Conservation (phyloP, 768 basidiomycete species). For the Hygrophorus russula region DNA sequence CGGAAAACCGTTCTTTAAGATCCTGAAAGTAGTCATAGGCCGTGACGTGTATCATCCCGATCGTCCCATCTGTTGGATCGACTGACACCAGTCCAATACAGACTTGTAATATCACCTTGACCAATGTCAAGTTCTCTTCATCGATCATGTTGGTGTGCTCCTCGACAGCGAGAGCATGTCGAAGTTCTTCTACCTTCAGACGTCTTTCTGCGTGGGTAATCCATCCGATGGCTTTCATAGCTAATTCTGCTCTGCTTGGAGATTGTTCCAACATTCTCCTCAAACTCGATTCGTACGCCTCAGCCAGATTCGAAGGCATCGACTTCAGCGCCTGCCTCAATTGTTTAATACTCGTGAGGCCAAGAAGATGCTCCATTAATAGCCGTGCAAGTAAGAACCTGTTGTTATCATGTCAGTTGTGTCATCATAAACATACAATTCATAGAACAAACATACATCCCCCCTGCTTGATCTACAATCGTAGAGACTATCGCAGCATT, state of each 20-base stretch:
- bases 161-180: slow-evolving; percentile 8
- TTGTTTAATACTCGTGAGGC: slow-evolving; percentile 6
- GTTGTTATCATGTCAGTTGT: neutral
- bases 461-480: slow-evolving; percentile 6
- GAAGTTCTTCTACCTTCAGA: slow-evolving; percentile 4
- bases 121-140: slow-evolving; percentile 4
- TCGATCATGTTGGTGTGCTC: slow-evolving; percentile 5
- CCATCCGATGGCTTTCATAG: slow-evolving; percentile 6
- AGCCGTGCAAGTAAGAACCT: slow-evolving; percentile 9
- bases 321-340: slow-evolving; percentile 3
- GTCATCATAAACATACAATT: neutral
- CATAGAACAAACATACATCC: slow-evolving; percentile 4
- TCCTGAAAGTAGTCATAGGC: slow-evolving; percentile 5
- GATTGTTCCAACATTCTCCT: slow-evolving; percentile 6
- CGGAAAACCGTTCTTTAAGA: slow-evolving; percentile 3
- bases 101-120: slow-evolving; percentile 5
- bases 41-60: slow-evolving; percentile 6
- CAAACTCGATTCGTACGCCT: slow-evolving; percentile 7
- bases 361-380: slow-evolving; percentile 5
- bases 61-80: slow-evolving; percentile 2
- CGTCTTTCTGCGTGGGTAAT: slow-evolving; percentile 7
- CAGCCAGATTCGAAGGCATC: slow-evolving; percentile 6
- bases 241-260: slow-evolving; percentile 2
- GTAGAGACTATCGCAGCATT: slow-evolving; percentile 1
- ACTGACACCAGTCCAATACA: slow-evolving; percentile 7